phyloP scores from a whole-genome alignment of 1,284 basidiomycete species.

The Cryptococcus sp. region DNA sequence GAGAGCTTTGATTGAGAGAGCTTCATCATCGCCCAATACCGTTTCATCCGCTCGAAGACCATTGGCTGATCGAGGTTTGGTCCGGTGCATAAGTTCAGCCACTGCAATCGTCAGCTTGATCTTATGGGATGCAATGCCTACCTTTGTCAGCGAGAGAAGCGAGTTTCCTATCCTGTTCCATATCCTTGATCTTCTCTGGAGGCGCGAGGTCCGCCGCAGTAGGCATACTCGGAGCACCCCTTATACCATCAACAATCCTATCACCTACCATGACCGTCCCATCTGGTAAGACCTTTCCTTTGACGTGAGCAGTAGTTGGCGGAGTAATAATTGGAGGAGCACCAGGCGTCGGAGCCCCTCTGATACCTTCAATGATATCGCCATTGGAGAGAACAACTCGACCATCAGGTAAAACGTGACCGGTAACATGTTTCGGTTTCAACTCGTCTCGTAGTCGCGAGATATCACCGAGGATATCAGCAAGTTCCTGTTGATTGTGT shows the following conservation, averaged over 20 bases:
- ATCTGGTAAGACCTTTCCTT: constrained; percentile 37
- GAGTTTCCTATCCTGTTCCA: constrained; percentile 37
- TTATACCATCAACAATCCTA: constrained; percentile 39
- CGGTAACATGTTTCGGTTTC: constrained; percentile 35
- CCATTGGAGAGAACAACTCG: constrained; percentile 40
- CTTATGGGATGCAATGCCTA: constrained; percentile 11
- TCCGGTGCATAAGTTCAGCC: constrained; percentile 26
- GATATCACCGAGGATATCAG: constrained; percentile 37
- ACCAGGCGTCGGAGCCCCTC: constrained; percentile 26
- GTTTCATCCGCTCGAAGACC: neutral
- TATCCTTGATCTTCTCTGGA: constrained; percentile 24
- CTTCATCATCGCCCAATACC: constrained; percentile 10
- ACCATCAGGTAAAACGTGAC: constrained; percentile 38
- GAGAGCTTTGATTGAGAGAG: constrained; percentile 8
- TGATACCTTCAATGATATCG: constrained; percentile 41
- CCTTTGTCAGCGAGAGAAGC: constrained; percentile 35
- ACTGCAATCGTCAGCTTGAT: constrained; percentile 14
- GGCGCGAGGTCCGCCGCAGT: constrained; percentile 15
- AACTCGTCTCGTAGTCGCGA: constrained; percentile 33
- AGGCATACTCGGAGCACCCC: constrained; percentile 25
- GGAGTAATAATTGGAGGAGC: constrained; percentile 18
- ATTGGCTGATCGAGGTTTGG: neutral
- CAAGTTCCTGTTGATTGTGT: constrained; percentile 30
- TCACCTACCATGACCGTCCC: constrained; percentile 42
- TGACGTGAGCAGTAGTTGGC: constrained; percentile 23